Evolutionary conservation across 441 rosid species (phyloP), one percentile per base, ranked within the genome.

Genomic region (Biscutella auriculata): DNA sequence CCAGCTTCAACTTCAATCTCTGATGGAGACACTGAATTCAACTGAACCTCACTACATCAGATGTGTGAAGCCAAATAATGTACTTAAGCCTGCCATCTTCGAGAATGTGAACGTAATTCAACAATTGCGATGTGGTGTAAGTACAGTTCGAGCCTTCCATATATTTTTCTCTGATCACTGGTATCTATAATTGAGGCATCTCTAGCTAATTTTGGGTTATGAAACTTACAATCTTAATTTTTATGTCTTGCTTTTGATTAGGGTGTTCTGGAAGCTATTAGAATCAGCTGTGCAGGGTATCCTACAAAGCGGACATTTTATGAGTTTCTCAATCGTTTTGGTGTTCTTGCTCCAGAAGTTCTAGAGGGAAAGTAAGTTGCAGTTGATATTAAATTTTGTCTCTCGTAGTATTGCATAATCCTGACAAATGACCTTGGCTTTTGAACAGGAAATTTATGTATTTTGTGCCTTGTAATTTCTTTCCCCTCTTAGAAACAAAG

Each of bases 251-350:
- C 43, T 61, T 28, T 50, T 66, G 30, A 67, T 49, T 45, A 94
- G 99, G 99, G 99, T 79, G 99, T 95, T 63, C 94, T 95, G 63
- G 99, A 95, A 78, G 99, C 99, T 70, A 95, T 95, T 65, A 84
- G 99, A 72, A 95, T 95, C 71, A 95, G 99, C 70, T 95, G 99
- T 79, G 98, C 99, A 67, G 99, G 99, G 71, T 95, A 95, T 79
- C 99, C 99, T 28, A 95, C 99, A 25, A 82, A 95, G 65, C 80
- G 99, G 33, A 88, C 97, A 15, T 95, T 95, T 73, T 82, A 88
- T 56, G 99, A 95, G 70, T 88, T 95, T 73, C 99, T 95, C 69
- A 85, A 82, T 57, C 97, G 99, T 44, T 95, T 95, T 68, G 98
- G 98, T 48, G 88, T 95, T 68, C 98, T 95, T 78, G 88, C 97